Evolutionary conservation across 2,329 filamentous ascomycete species (phyloP).

Genomic region (Talaromyces albobiverticillius): DNA sequence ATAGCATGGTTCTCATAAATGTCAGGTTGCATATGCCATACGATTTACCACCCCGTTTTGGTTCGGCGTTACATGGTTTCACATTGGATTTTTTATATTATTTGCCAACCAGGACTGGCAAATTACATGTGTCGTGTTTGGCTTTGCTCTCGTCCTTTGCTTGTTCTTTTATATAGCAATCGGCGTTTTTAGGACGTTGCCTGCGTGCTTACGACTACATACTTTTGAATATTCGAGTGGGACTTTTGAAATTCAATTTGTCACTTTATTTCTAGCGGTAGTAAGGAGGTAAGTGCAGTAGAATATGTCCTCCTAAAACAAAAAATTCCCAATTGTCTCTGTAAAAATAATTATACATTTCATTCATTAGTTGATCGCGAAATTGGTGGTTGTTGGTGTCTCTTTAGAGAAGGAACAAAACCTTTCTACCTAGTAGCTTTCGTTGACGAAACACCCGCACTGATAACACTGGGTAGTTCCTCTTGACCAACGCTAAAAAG

Average conservation of each 20-base stretch:
- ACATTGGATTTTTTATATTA: not conserved
- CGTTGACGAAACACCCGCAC: constrained; percentile 81
- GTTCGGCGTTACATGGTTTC: constrained; percentile 3
- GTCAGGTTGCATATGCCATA: constrained; percentile 1
- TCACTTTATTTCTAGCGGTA: not conserved
- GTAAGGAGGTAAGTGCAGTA: not conserved
- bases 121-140: constrained; percentile 4
- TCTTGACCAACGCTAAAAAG: constrained; percentile 81
- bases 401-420: not conserved
- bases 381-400: not conserved
- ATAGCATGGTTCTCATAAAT: not conserved
- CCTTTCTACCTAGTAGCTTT: constrained; percentile 44
- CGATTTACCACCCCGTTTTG: not conserved
- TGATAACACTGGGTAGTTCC: constrained; percentile 88
- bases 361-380: not conserved
- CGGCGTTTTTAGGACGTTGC: constrained; percentile 1
- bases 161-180: constrained; percentile 1
- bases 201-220: not conserved
- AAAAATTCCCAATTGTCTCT: not conserved
- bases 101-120: constrained; percentile 11
- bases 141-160: not conserved
- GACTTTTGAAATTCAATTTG: not conserved
- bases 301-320: not conserved
- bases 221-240: not conserved
- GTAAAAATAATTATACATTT: not conserved